phyloP scores from a whole-genome alignment of 2,329 filamentous ascomycete species.

The Cladophialophora psammophila region DNA sequence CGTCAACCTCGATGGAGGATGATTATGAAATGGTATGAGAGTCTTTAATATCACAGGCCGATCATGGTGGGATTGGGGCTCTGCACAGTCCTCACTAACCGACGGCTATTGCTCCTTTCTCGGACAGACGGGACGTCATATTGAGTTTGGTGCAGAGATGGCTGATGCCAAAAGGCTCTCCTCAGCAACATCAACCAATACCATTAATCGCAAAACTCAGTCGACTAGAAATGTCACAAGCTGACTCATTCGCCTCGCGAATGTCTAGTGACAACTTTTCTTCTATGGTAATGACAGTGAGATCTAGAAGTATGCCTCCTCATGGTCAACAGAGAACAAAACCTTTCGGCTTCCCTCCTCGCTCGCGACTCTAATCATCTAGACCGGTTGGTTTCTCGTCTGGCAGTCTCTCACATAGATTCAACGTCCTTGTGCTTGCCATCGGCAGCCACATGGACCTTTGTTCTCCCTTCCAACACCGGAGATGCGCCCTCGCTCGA shows the following conservation, averaged over 20 bases:
- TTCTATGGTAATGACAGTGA: slow-evolving; percentile 5
- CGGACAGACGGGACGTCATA: too few relatives aligned
- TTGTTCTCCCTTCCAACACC: slow-evolving; percentile 4
- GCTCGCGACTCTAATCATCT: neutral
- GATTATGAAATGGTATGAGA: slow-evolving; percentile 2
- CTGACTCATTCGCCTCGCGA: too few relatives aligned
- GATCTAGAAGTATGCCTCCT: neutral
- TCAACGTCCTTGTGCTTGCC: slow-evolving; percentile 9
- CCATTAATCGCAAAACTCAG: too few relatives aligned
- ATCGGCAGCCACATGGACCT: slow-evolving; percentile 1
- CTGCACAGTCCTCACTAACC: too few relatives aligned
- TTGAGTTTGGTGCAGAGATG: too few relatives aligned
- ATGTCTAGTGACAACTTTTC: neutral
- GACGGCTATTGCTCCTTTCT: too few relatives aligned
- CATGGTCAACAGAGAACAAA: neutral
- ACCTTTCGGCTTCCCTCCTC: neutral
- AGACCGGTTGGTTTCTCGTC: too few relatives aligned
- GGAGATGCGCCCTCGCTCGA: slow-evolving; percentile 5
- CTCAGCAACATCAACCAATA: too few relatives aligned
- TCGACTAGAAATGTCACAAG: too few relatives aligned
- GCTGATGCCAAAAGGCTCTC: too few relatives aligned
- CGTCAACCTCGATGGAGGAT: slow-evolving; percentile 10
- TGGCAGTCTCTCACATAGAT: neutral
- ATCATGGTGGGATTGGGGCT: neutral
- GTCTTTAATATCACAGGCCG: too few relatives aligned